A percentile compares a stretch with the other conserved stretches of the same genome.
phyloP scores from a whole-genome alignment of 129 eudicot genomes.

The Heracleum sosnowskyi region DNA sequence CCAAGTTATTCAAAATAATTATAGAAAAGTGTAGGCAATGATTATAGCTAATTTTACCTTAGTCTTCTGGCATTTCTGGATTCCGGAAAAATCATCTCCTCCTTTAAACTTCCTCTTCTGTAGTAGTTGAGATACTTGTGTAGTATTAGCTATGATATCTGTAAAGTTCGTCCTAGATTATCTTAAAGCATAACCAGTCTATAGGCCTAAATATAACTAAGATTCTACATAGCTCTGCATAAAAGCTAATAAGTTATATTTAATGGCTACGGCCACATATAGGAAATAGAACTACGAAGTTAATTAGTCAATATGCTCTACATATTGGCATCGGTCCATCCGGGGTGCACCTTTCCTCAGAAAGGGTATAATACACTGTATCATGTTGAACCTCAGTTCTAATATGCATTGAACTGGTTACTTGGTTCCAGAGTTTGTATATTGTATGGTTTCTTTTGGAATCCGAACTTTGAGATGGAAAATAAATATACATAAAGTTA shows the following conservation, averaged over 20 bases:
- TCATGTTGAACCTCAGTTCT: background rate
- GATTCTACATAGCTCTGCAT: background rate
- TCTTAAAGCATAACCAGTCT: background rate
- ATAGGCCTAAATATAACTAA: background rate
- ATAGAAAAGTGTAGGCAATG: background rate
- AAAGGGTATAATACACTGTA: background rate
- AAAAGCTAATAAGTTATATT: too few relatives aligned
- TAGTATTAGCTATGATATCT: background rate
- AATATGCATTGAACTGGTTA: background rate
- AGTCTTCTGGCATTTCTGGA: conserved; percentile 1
- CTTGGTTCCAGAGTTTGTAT: background rate
- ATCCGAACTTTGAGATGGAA: background rate
- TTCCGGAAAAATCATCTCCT: background rate
- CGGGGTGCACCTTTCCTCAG: too few relatives aligned
- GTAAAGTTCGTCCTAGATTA: background rate
- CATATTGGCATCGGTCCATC: too few relatives aligned
- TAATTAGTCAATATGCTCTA: too few relatives aligned
- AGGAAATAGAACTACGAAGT: background rate
- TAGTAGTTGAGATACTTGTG: background rate
- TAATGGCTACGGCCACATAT: background rate
- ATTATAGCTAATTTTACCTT: background rate
- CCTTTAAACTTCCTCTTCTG: conserved; percentile 8
- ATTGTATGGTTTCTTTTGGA: background rate
- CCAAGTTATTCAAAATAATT: background rate
- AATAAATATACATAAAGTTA: too few relatives aligned